Evolutionary conservation across 306 rosid species (phyloP), one percentile per base, ranked within the genome.

Genomic region (Abrus pulchellus): DNA sequence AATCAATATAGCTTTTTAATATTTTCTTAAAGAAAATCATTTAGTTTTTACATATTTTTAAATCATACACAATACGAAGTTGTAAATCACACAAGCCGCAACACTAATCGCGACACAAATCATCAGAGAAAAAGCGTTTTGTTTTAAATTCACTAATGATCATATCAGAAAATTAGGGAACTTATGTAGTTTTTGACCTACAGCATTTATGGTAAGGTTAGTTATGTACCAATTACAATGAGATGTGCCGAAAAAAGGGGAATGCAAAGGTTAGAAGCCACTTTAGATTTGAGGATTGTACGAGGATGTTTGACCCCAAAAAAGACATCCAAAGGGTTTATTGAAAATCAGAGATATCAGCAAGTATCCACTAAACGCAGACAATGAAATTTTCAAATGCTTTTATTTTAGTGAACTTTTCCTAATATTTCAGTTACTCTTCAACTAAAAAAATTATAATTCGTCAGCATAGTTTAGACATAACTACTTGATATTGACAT

Each of bases 381-480:
- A 9, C 66, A 63, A 36, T 36, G 4, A 70, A 38, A 53, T 3
- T 57, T 52, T 71, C 10, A 50, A 49, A 27, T 9, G 78, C 68
- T 65, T 76, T 57, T 13, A 54, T 43, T 20, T 29, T 14, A 43
- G 64, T 71, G 81, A 57, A 20, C 3, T 71, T 64, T 60, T 53
- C 75, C 72, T 64, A 54, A 45, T 70, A 7, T 54, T 68, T 86
- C 56, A 48, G 82, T 82, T 86, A 75, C 12, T 11, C 59, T 50
- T 72, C 89, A 79, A 80, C 81, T 49, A 27, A 47, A 27, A 79
- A n/a, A 32, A 32, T 7, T 1, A 69, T 49, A 76, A 56, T 6
- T 63, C 0, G 45, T 13, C 3, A 29, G n/a, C 69, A 13, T 12
- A 9, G 47, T 53, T 66, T 28, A 13, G 36, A 52, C 12, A 20